Evolutionary conservation across 1,284 basidiomycete species (phyloP).

Genomic region (Earliella scabrosa): DNA sequence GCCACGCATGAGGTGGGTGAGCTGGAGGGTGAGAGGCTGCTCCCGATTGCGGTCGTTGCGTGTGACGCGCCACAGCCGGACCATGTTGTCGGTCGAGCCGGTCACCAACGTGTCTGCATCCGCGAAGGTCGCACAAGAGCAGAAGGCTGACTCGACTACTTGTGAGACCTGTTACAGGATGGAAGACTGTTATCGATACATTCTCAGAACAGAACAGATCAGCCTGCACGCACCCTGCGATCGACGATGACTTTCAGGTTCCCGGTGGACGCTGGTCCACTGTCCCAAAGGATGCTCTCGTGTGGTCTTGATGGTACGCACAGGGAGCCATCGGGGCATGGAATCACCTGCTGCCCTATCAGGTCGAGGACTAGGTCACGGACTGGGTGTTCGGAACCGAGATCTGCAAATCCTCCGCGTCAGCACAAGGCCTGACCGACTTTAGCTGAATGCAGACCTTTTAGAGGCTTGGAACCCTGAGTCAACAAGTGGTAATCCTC

Average conservation of each 20-base stretch:
- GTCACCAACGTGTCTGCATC: constrained; percentile 75
- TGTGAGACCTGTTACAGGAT: constrained; percentile 58
- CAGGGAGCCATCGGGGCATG: constrained; percentile 63
- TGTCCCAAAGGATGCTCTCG: constrained; percentile 73
- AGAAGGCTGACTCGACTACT: constrained; percentile 75
- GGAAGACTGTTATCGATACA: no score
- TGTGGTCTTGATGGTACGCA: constrained; percentile 64
- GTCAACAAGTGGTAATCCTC: constrained; percentile 73
- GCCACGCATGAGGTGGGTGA: constrained; percentile 79
- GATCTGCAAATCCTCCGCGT: constrained; percentile 41
- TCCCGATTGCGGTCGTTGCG: constrained; percentile 26
- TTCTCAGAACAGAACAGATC: no score
- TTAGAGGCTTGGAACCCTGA: constrained; percentile 61
- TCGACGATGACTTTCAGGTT: constrained; percentile 68
- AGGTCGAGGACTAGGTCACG: constrained; percentile 59
- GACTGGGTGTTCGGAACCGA: constrained; percentile 50
- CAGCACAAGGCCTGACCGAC: not conserved
- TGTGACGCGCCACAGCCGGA: constrained; percentile 79
- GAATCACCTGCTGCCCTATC: constrained; percentile 64
- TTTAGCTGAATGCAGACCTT: constrained; percentile 47
- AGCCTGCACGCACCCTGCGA: constrained; percentile 56
- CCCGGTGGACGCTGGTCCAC: constrained; percentile 41
- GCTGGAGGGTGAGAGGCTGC: constrained; percentile 39
- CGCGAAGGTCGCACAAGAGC: constrained; percentile 78
- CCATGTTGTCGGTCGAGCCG: constrained; percentile 75